Evolutionary conservation across 495 filamentous ascomycete genomes (phyloP), one percentile per base, ranked within the genome.

Genomic region (Penicillium bovifimosum): DNA sequence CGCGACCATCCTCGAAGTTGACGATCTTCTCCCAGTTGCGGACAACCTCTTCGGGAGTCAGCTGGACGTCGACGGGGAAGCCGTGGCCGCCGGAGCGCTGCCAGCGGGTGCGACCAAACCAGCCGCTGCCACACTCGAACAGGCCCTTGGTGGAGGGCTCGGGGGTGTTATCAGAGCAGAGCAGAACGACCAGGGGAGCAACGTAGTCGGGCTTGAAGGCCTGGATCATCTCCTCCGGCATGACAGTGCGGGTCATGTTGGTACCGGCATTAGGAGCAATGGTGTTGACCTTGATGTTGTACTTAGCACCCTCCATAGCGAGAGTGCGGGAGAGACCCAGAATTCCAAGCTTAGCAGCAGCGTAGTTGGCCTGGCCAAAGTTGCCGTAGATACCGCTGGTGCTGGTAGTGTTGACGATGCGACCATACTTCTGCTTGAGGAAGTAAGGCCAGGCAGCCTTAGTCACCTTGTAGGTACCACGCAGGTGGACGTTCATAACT

Each of bases 121-220:
- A 98, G 54, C 93, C 93, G 70, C 88, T 92, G 63, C 93, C 93
- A 53, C 91, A 88, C 78, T 98, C 93, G 72, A 86, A 98, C n/a
- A 98, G 82, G 45, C 84, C 86, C 59, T 92, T 92, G 54, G 91
- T 96, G 10, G 83, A 80, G 57, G 88, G 84, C 56, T 86, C 81
- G 26, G 92, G 92, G 18, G 87, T 77, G 64, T 88, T 88, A 72
- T 98, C 93, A 48, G 89, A 93, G 76, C 81, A 86, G 36, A 98
- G 85, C 29, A 90, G 82, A 26, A 87, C 86, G 41, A 98, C 92
- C 35, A 96, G 68, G 41, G 93, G 93, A 39, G 93, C 93, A 70
- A 98, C 91, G 68, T 97, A 96, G 61, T 96, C 93, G 39, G 93
- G 93, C 85, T 98, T 98, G 82, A 98, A 96, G 32, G 93, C 95